Evolutionary conservation across 2,329 filamentous ascomycete genomes (phyloP).

Genomic region (Coniochaeta prunicola): DNA sequence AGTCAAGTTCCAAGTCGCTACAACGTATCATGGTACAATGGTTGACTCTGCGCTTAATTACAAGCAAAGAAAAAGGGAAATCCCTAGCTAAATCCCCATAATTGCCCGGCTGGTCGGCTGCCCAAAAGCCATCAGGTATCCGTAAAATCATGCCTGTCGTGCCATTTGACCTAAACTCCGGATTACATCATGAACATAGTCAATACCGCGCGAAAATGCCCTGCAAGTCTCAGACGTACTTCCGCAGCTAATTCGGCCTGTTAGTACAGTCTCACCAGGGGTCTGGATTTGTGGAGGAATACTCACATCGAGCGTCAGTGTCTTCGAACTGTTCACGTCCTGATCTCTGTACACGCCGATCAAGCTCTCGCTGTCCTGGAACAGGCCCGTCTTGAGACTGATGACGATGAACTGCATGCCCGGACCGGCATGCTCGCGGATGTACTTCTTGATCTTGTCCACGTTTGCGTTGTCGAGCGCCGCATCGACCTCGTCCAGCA

Average conservation of each 20-base stretch:
- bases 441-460: constrained; percentile 92
- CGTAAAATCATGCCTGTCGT: constrained; percentile 1
- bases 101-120: neutral
- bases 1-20: neutral
- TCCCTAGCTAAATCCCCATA: neutral
- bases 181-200: neutral
- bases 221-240: neutral
- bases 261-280: neutral
- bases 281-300: neutral
- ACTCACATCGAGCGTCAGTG: constrained; percentile 92
- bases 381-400: constrained; percentile 87
- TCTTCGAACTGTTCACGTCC: constrained; percentile 83
- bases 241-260: neutral
- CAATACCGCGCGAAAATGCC: neutral
- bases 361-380: constrained; percentile 92
- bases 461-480: constrained; percentile 98
- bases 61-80: neutral
- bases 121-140: neutral
- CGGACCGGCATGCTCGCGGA: constrained; percentile 84
- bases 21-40: neutral
- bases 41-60: neutral
- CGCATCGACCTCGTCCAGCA: constrained; percentile 95
- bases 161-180: neutral
- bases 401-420: constrained; percentile 99
- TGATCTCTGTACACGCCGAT: constrained; percentile 96